Evolutionary conservation across 768 basidiomycete species (phyloP), one percentile per base, ranked within the genome.

Genomic region (Calocera cornea): DNA sequence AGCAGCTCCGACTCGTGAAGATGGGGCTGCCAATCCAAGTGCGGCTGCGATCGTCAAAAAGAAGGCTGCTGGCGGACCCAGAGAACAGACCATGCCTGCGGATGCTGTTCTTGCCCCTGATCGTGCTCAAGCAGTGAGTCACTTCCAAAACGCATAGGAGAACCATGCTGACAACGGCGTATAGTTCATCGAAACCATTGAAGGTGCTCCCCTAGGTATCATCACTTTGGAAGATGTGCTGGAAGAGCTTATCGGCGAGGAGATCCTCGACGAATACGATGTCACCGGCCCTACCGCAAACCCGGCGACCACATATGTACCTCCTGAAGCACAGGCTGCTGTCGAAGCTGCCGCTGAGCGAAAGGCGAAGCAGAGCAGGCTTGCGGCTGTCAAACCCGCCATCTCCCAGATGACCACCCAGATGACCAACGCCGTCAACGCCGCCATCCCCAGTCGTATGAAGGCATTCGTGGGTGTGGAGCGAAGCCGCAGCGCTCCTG

Each of bases 191-290:
- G 87, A 88, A 79, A 83, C 83, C 41, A 83, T 92, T 66, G 91
- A 94, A 74, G 89, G 92, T 38, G 88, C 87, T 80, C 92, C 91
- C 1, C 80, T 94, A 31, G 93, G 93, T 65, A 92, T 95, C 72
- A 94, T 95, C 69, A 95, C 93, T 0, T 82, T 95, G 1, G 93
- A 95, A 77, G 93, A 95, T 70, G 90, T 95, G 10, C 80, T 95
- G 11, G 93, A 95, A 84, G 92, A 94, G 73, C 81, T 95, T 12
- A 94, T 95, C 67, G 92, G 92, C 17, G 91, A 94, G 77, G 92
- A 94, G 72, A 93, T 95, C 65, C 91, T 90, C 69, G 91, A 94
- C 73, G 92, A 94, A 77, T 93, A 90, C 74, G 92, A 93, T 72
- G 82, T 83, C 12, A 84, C 90, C 75, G 90, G 88, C 44, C 73